These are phyloP conservation scores for Aspergillus saccharolyticus DNA, from an alignment of 495 filamentous ascomycete genomes.

Conservation along the genomic window DNA sequence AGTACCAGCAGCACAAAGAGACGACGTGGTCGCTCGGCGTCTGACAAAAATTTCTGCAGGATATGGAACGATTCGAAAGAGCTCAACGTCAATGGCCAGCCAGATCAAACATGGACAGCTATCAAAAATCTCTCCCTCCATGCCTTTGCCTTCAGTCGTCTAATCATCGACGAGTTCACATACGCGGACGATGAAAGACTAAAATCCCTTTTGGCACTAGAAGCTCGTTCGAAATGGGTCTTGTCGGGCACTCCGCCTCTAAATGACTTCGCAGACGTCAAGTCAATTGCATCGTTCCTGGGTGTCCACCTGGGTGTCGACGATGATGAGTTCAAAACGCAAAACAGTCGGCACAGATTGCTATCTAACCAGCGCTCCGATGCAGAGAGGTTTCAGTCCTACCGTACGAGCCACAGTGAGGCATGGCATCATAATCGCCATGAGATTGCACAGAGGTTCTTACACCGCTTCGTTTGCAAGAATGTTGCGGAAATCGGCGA, in stretches of 20 bases:
- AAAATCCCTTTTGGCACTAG: slow-evolving; percentile 27
- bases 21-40: neutral
- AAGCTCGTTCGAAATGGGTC: slow-evolving; percentile 57
- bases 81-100: slow-evolving; percentile 22
- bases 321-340: slow-evolving; percentile 35
- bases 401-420: slow-evolving; percentile 36
- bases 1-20: neutral
- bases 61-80: slow-evolving; percentile 21
- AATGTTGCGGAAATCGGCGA: slow-evolving; percentile 45
- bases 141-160: slow-evolving; percentile 55
- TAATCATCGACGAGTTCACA: slow-evolving; percentile 67
- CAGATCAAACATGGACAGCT: slow-evolving; percentile 12
- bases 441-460: slow-evolving; percentile 46
- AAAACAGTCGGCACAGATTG: slow-evolving; percentile 29
- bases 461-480: slow-evolving; percentile 49
- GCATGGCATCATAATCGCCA: slow-evolving; percentile 50
- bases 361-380: slow-evolving; percentile 25
- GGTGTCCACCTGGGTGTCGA: slow-evolving; percentile 51
- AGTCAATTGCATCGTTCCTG: slow-evolving; percentile 51
- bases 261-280: slow-evolving; percentile 53
- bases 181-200: slow-evolving; percentile 42
- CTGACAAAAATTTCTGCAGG: slow-evolving; percentile 6
- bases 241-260: slow-evolving; percentile 63
- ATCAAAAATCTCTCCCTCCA: slow-evolving; percentile 45
- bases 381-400: slow-evolving; percentile 46